Evolutionary conservation across 2,329 filamentous ascomycete species (phyloP).

Genomic region (Colletotrichum eleusines): DNA sequence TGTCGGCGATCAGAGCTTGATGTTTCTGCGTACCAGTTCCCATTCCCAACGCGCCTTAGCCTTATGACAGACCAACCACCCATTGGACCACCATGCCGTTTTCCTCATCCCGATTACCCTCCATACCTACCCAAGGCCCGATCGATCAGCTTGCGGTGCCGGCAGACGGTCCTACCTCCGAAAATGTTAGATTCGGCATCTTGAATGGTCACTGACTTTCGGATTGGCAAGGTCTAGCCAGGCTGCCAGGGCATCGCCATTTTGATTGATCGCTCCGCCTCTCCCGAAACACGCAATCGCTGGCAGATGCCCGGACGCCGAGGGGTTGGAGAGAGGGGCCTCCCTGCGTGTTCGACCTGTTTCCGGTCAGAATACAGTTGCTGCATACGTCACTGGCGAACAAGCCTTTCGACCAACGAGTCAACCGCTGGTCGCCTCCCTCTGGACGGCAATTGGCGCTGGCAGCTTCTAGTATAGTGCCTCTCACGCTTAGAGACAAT

Average conservation of each 20-base stretch:
- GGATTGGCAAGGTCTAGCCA: neutral
- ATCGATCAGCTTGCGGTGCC: neutral
- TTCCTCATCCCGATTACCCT: neutral
- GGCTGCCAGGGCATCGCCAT: neutral
- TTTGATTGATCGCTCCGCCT: conserved; percentile 22
- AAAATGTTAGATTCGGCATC: neutral
- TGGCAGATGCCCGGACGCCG: conserved; percentile 7
- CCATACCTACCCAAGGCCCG: neutral
- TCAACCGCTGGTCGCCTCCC: neutral
- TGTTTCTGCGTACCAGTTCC: neutral
- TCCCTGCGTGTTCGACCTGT: conserved; percentile 5
- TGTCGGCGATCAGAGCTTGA: neutral
- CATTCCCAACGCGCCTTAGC: neutral
- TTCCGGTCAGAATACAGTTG: neutral
- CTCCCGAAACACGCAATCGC: conserved; percentile 8
- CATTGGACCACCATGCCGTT: neutral
- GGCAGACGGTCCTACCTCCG: too few species aligned
- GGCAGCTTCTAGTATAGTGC: neutral
- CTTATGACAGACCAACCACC: neutral
- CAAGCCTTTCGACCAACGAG: neutral
- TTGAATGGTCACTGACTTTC: neutral
- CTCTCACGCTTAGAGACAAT: neutral
- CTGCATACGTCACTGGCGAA: conserved; percentile 5
- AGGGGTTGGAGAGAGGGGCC: neutral
- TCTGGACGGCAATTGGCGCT: conserved; percentile 28